phyloP scores from a whole-genome alignment of 768 basidiomycete species.

The Mycena leptocephala region DNA sequence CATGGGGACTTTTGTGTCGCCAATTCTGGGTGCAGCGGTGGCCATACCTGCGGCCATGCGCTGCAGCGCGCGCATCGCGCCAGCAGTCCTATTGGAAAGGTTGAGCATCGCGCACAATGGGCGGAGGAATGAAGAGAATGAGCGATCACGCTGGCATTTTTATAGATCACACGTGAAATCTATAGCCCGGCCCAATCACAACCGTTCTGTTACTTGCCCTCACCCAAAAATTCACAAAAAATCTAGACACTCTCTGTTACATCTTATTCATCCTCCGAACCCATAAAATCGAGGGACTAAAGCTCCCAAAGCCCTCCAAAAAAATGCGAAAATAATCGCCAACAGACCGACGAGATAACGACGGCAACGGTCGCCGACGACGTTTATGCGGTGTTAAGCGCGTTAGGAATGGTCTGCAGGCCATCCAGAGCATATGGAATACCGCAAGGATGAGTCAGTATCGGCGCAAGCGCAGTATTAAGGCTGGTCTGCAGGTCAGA shows the following conservation, averaged over 20 bases:
- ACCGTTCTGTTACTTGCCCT: not conserved
- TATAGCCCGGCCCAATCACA: constrained; percentile 17
- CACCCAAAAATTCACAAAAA: not conserved
- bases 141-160: constrained; percentile 30
- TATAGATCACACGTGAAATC: constrained; percentile 24
- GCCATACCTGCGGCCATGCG: constrained; percentile 82
- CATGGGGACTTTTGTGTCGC: constrained; percentile 93
- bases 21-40: constrained; percentile 85
- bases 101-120: constrained; percentile 74
- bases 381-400: constrained; percentile 2
- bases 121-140: constrained; percentile 41
- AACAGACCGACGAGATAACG: constrained; percentile 1
- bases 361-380: not conserved
- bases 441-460: not conserved
- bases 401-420: constrained; percentile 11
- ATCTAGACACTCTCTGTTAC: not conserved
- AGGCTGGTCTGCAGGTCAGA: constrained; percentile 9
- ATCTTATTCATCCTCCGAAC: not conserved
- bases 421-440: not conserved
- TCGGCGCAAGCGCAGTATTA: not conserved
- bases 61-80: constrained; percentile 68
- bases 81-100: constrained; percentile 68
- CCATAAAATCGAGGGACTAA: not conserved
- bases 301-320: not conserved
- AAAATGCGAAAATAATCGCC: not conserved